These are phyloP conservation scores for Syzygium grande DNA, from an alignment of 345 rosid genomes.

Conservation along the genomic window DNA sequence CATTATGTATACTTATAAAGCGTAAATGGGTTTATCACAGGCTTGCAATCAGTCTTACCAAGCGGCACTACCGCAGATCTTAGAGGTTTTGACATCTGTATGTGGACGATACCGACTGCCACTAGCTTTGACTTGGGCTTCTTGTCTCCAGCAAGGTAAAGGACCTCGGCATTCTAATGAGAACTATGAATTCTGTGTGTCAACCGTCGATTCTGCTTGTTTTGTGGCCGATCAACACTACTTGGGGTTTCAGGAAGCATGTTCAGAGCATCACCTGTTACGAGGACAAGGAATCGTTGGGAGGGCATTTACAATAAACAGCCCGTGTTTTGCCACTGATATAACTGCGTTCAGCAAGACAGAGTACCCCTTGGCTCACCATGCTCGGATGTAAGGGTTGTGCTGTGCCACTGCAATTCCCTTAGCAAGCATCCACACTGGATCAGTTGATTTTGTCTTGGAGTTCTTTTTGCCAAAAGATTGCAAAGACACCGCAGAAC, in stretches of 20 bases:
- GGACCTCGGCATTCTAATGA: conserved; percentile 65
- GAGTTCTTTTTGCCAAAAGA: conserved; percentile 80
- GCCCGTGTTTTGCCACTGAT: conserved; percentile 60
- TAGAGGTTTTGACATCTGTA: conserved; percentile 42
- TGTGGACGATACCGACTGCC: conserved; percentile 56
- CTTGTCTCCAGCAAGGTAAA: conserved; percentile 52
- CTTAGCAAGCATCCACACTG: conserved; percentile 29
- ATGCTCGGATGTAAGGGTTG: conserved; percentile 68
- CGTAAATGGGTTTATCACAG: conserved; percentile 32
- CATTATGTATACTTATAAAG: not conserved
- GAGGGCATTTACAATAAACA: conserved; percentile 45
- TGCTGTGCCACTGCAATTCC: conserved; percentile 78
- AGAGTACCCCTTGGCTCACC: conserved; percentile 78
- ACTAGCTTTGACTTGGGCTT: conserved; percentile 82
- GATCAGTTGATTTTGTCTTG: conserved; percentile 59
- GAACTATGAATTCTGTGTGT: conserved; percentile 46
- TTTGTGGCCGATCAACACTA: conserved; percentile 38
- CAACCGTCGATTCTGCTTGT: conserved; percentile 64
- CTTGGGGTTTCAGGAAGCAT: conserved; percentile 46
- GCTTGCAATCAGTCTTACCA: conserved; percentile 35
- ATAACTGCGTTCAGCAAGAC: conserved; percentile 56
- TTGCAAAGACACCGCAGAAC: conserved; percentile 36
- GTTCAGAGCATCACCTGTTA: conserved; percentile 79
- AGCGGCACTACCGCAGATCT: conserved; percentile 47
- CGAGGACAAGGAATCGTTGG: conserved; percentile 83